Evolutionary conservation across 371 early-diverging fungal species (phyloP), one percentile per base, ranked within the genome.

Genomic region (Rozella allomycis): DNA sequence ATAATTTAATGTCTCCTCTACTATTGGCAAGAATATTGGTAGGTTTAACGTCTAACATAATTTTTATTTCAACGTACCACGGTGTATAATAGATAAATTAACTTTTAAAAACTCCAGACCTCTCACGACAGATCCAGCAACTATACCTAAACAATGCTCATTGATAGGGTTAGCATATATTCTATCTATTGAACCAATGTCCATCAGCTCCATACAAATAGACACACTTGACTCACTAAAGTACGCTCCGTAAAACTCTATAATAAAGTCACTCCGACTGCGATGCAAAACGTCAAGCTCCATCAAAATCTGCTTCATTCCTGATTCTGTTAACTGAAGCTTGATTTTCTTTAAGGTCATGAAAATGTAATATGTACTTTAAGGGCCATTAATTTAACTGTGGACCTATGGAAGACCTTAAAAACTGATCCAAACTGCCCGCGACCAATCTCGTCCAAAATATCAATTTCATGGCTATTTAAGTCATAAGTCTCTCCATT

Each of bases 211-310:
- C 74, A 74, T 78, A 48, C 84, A 86, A 47, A 81, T 80, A 46
- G 83, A 90, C 0, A 86, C 87, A 47, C 80, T 79, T n/a, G 76
- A 72, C 45, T 87, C 87, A 37, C 80, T 72, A 43, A 85, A 84
- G 56, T 87, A 90, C 1, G 91, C 91, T 5, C 28, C 28, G 16
- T 28, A 28, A 28, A 28, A 28, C 13, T 28, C 28, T 7, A 28
- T 16, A 11, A 28, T 28, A 8, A 11, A 28, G 13, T 12, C 8
- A 11, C n/a, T 11, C 5, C 13, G 28, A 8, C 13, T 16, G 6
- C 13, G 9, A 14, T 28, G 28, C 28, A 28, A 28, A 11, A 28
- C 28, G 16, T 28, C 28, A 6, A 28, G 14, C 46, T 87, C 87
- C 85, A 83, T 87, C 34, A 82, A 46, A 38, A 87, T 84, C 49